A percentile compares a stretch with the other conserved stretches of the same genome.
These are phyloP conservation scores for Kluyveromyces wickerhamii DNA, from an alignment of 805 yeast species.

Conservation along the genomic window DNA sequence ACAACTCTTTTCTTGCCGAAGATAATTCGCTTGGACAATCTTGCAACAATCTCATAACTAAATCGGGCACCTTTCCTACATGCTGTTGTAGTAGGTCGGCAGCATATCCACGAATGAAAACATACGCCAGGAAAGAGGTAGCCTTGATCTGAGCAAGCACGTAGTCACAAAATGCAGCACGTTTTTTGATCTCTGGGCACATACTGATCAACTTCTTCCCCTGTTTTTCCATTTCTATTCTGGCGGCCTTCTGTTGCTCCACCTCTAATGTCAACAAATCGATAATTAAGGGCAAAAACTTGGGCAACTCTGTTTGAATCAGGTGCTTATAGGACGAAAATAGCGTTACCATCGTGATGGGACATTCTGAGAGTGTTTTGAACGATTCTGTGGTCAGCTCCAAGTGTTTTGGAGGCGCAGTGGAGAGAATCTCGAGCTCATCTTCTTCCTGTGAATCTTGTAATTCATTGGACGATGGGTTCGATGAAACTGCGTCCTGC, in stretches of 20 bases:
- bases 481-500: conserved; percentile 5
- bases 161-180: conserved; percentile 79
- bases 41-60: conserved; percentile 75
- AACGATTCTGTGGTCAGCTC: conserved; percentile 71
- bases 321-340: conserved; percentile 79
- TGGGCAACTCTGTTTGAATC: conserved; percentile 61
- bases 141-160: conserved; percentile 92
- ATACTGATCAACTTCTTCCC: conserved; percentile 62
- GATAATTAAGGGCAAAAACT: conserved; percentile 75
- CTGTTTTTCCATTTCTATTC: conserved; percentile 45
- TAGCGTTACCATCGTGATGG: conserved; percentile 89
- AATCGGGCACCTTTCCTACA: conserved; percentile 69
- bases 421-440: conserved; percentile 8
- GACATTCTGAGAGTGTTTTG: conserved; percentile 91
- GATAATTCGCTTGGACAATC: conserved; percentile 94
- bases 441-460: conserved; percentile 7
- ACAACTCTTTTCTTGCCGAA: conserved; percentile 81
- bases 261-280: conserved; percentile 70
- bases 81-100: conserved; percentile 49
- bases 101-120: conserved; percentile 77
- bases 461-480: conserved; percentile 5
- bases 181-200: conserved; percentile 64
- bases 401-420: conserved; percentile 37
- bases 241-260: conserved; percentile 65
- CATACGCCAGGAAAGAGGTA: conserved; percentile 89